Base-by-base conservation (phyloP, 345 rosid genomes). In the Psidium friedrichsthalianum region DNA sequence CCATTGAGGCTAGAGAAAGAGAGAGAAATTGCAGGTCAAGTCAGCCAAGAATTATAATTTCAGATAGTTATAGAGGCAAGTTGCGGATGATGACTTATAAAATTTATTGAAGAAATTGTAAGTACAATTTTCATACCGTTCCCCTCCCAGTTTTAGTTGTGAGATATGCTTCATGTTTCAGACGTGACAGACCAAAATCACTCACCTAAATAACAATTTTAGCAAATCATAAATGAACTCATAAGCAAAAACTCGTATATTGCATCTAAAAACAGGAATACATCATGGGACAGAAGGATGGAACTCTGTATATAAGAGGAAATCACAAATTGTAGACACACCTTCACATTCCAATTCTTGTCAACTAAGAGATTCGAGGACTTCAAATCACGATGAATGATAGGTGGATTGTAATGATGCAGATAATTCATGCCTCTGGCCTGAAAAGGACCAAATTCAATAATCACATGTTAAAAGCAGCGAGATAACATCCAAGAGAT, bases 381-480 rank as follows among this genome's bases (percentile, higher is more conserved):
- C 95, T 96, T 97, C 93, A 97, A 93, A 90, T 97, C 99, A 87
- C 98, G 98, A 89, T 97, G 99, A 90, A 97, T 92, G 84, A 97
- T 92, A 40, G 98, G 98, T 27, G 99, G 99, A 88, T 91, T 95
- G 91, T 84, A 93, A 88, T 91, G 92, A 90, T 97, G 99, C 92
- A 97, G 98, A 90, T 97, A 97, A 91, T 93, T 97, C 98, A 97
- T 89, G 83, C 99, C 99, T 83, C 98, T 94, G 86, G 95, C 99
- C 99, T 95, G 94, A 49, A 87, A 82, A 87, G 85, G 57, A 84
- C 64, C 59, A 25, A 86, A 69, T 44, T 58, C 55, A 53, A 56
- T 18, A 51, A 29, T 52, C 20, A 51, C 36, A 21, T 36, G 80
- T 69, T 69, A 69, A 36, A 69, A 36, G 80, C 47, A 1, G 80